Evolutionary conservation across 495 filamentous ascomycete species (phyloP).

Genomic region (Cercophora newfieldiana): DNA sequence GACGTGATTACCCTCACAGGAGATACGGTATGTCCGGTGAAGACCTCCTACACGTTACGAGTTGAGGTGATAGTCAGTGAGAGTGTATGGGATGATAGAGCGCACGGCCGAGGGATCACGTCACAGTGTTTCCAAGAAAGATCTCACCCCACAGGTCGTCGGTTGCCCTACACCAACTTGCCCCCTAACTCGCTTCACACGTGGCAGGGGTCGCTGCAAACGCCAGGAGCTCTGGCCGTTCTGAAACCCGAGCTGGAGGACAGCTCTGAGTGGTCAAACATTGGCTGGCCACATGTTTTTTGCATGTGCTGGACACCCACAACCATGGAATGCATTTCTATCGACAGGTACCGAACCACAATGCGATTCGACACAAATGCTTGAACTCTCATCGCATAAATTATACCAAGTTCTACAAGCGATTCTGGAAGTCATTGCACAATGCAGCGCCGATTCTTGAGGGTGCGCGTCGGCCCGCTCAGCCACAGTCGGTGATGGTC

Average conservation of each 20-base stretch:
- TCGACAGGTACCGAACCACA: background rate
- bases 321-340: background rate
- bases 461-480: background rate
- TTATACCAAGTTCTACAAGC: no score
- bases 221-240: background rate
- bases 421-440: no score
- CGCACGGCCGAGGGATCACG: background rate
- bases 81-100: background rate
- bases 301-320: background rate
- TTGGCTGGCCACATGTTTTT: background rate
- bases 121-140: background rate
- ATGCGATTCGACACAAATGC: background rate
- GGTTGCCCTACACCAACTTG: background rate
- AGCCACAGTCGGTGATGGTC: background rate
- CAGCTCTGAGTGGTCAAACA: conserved; percentile 1
- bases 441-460: background rate
- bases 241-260: background rate
- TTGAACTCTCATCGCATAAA: background rate
- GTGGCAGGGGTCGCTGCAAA: background rate
- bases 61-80: background rate
- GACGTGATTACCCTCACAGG: background rate
- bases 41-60: background rate
- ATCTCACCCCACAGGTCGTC: background rate
- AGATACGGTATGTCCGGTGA: background rate
- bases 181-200: background rate